Evolutionary conservation across 1,139 yeast genomes (phyloP).

Genomic region (Debaryomyces fabryi): DNA sequence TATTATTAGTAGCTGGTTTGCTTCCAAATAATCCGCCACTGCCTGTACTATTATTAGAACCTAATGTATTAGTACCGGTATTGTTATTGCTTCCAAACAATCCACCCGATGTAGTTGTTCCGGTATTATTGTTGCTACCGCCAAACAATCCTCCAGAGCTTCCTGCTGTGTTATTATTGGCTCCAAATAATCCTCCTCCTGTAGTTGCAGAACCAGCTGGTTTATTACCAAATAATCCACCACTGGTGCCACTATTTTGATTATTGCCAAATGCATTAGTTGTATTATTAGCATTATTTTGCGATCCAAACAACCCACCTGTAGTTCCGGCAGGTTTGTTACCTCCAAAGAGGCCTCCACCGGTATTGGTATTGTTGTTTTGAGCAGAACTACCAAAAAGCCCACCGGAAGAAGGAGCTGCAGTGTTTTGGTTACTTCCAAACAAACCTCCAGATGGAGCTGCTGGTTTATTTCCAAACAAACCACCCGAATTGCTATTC

Average conservation of each 20-base stretch:
- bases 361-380: slow-evolving; percentile 14
- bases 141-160: slow-evolving; percentile 40
- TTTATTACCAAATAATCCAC: slow-evolving; percentile 47
- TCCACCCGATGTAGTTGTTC: slow-evolving; percentile 20
- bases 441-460: slow-evolving; percentile 31
- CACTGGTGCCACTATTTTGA: slow-evolving; percentile 16
- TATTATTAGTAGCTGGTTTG: slow-evolving; percentile 4
- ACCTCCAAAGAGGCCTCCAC: slow-evolving; percentile 26
- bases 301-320: slow-evolving; percentile 26
- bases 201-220: slow-evolving; percentile 15
- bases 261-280: slow-evolving; percentile 22
- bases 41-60: slow-evolving; percentile 9
- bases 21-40: slow-evolving; percentile 14
- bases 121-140: slow-evolving; percentile 13
- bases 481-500: slow-evolving; percentile 22
- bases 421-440: slow-evolving; percentile 18
- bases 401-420: slow-evolving; percentile 22
- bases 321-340: slow-evolving; percentile 16
- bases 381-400: slow-evolving; percentile 41
- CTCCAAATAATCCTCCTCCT: slow-evolving; percentile 31
- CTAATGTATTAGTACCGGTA: neutral
- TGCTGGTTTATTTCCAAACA: slow-evolving; percentile 25
- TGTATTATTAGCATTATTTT: slow-evolving; percentile 11
- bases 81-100: slow-evolving; percentile 20
- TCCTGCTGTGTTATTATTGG: slow-evolving; percentile 14